Conservation (phyloP, 2,329 filamentous ascomycete genomes). For the Colletotrichum salicis region DNA sequence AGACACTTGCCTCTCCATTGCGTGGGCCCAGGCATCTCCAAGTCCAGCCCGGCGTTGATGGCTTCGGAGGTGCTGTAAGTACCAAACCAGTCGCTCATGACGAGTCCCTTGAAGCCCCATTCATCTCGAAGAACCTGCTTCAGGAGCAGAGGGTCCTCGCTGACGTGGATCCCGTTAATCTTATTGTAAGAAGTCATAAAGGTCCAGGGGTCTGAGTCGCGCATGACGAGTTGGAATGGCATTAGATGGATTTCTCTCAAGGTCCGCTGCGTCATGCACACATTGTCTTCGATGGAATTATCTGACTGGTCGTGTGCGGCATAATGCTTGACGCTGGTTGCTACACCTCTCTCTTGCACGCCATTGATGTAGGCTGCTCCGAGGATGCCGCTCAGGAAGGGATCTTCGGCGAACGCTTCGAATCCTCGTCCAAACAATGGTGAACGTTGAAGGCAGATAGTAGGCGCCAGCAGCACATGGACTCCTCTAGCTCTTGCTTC, state of each 20-base stretch:
- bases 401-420: slow-evolving; percentile 60
- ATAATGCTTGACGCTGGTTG: slow-evolving; percentile 59
- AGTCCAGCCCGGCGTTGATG: slow-evolving; percentile 62
- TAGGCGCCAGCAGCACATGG: slow-evolving; percentile 77
- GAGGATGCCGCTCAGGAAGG: slow-evolving; percentile 56
- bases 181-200: slow-evolving; percentile 72
- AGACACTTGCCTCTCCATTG: slow-evolving; percentile 43
- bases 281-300: slow-evolving; percentile 39
- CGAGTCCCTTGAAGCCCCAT: slow-evolving; percentile 66
- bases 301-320: slow-evolving; percentile 44
- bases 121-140: slow-evolving; percentile 63
- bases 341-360: slow-evolving; percentile 54
- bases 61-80: slow-evolving; percentile 65
- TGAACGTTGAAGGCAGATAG: slow-evolving; percentile 59
- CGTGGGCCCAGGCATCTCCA: slow-evolving; percentile 69
- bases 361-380: slow-evolving; percentile 56
- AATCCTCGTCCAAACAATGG: slow-evolving; percentile 60
- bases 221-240: slow-evolving; percentile 66
- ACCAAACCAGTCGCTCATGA: slow-evolving; percentile 70
- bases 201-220: slow-evolving; percentile 61
- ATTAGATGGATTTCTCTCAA: slow-evolving; percentile 63
- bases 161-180: slow-evolving; percentile 66
- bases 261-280: slow-evolving; percentile 44
- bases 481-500: slow-evolving; percentile 69
- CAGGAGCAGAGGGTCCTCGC: slow-evolving; percentile 62